Percentiles rank a stretch among this genome's conserved stretches.
phyloP scores from a whole-genome alignment of 108 stramenopile genomes.

The Cyclotella cryptica region DNA sequence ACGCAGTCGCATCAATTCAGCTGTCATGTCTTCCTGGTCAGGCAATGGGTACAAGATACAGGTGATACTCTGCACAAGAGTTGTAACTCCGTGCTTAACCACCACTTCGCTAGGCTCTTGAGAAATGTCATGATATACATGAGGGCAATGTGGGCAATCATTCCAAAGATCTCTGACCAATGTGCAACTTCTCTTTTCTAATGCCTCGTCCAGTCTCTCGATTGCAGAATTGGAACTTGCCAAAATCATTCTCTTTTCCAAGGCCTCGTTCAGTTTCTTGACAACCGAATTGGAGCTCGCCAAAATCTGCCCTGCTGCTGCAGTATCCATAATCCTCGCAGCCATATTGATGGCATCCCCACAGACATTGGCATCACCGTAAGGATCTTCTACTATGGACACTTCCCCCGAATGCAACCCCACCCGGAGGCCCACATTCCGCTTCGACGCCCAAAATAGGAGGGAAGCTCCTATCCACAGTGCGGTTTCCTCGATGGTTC shows the following conservation, averaged over 20 bases:
- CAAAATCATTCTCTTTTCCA: not conserved
- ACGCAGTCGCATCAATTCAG: not conserved
- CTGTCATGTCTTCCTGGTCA: not conserved
- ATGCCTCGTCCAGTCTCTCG: no score
- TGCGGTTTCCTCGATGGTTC: slow-evolving; percentile 35
- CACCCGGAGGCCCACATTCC: slow-evolving; percentile 35
- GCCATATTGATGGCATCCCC: slow-evolving; percentile 49
- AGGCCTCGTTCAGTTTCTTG: slow-evolving; percentile 5
- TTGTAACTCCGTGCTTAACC: slow-evolving; percentile 47
- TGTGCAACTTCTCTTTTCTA: no score
- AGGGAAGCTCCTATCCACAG: slow-evolving; percentile 44
- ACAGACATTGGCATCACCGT: slow-evolving; percentile 43
- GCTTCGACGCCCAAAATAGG: slow-evolving; percentile 26
- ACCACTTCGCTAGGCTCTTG: slow-evolving; percentile 34
- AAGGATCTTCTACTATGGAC: slow-evolving; percentile 30
- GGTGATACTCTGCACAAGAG: slow-evolving; percentile 36
- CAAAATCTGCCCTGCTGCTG: slow-evolving; percentile 34
- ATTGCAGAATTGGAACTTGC: no score
- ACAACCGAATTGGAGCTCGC: slow-evolving; percentile 28
- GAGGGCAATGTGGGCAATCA: slow-evolving; percentile 18
- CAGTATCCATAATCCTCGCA: slow-evolving; percentile 39
- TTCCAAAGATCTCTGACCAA: not conserved
- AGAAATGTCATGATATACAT: slow-evolving; percentile 26
- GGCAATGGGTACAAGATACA: slow-evolving; percentile 15
- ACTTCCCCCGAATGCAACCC: slow-evolving; percentile 38